Evolutionary conservation across 2,329 filamentous ascomycete genomes (phyloP), one percentile per base, ranked within the genome.

Genomic region (Aspergillus sergii): DNA sequence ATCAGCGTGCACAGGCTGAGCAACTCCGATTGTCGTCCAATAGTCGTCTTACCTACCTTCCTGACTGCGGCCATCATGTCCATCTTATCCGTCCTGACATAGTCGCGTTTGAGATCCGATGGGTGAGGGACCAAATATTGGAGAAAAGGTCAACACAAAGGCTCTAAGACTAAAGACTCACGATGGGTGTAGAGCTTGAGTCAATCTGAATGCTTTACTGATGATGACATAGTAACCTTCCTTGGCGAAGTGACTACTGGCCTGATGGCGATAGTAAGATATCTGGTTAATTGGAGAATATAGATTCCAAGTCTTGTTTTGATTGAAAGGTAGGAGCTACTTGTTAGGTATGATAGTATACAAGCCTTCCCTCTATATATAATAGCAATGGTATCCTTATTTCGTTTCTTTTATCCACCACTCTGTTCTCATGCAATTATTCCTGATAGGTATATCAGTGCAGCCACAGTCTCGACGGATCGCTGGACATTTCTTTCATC

Each of bases 1-100:
- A 75, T 54, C 48, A 63, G 54, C 66, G 68, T 46, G 59, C 78
- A 54, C 73, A 75, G 62, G 69, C 69, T 53, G 73, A 76, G 26
- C 75, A 79, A 64, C 61, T 79, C 43, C 58, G 58, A 34, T 60
- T 80, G 45, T 79, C 76, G 0, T 70, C 68, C 10, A 73, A 66
- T 2, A 68, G 61, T 26, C 70, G 67, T 30, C 70, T 76, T 11
- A 69, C 78, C 10, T 64, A 76, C 63, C 21, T 79, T 36, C 64
- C 69, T 11, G 74, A 77, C 21, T 77, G 75, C 64, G 78, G 78
- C 3, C 79, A 80, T 69, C 71, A 79, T 68, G 70, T 80, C 11
- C 73, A 79, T 62, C 57, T 79, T 36, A 61, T 72, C 9, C 66
- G 70, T 46, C 79, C 78, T 16, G 78, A 80, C 48, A 67, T 76